Evolutionary conservation across 1,284 basidiomycete species (phyloP), one percentile per base, ranked within the genome.

Genomic region (Lentinus polychrous): DNA sequence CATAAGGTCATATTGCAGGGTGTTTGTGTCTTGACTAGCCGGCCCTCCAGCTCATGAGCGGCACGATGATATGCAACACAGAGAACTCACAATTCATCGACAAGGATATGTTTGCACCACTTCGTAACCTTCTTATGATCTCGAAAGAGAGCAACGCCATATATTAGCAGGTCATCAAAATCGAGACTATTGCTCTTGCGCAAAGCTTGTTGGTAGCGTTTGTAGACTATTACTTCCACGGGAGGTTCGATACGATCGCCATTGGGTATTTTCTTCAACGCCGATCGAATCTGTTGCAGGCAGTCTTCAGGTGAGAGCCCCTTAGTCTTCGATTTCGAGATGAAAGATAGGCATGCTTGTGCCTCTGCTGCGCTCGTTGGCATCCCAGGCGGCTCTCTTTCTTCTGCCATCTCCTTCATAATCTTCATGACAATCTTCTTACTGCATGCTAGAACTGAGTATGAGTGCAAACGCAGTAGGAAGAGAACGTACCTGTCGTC

Each of bases 81-180:
- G 22, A 11, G 12, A 8, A 72, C 84, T 59, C 65, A 87, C 75
- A 91, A 94, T 69, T 96, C 93, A 64, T 96, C 93, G 11, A 96
- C 91, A 1, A 95, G 70, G 14, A 94, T 79, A 61, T 93, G 89
- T 45, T 69, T 68, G 58, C 91, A 86, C 71, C 83, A 83, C 2
- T 62, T 60, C 1, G 80, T 73, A 1, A 86, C 73, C 14, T 72
- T 64, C 5, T 76, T 71, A 55, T 84, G 72, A 15, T 67, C 60
- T 2, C 63, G 66, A 57, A 94, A 90, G 22, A 94, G 75, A 53
- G 76, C 74, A n/a, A 90, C 75, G 0, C 87, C 91, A 58, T 78
- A 86, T 0, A 92, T 62, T 0, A 96, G 73, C 18, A 95, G 70
- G 61, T 95, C 93, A 60, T 96, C 93, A 59, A 95, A 96, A 65